Conservation (phyloP, 2,329 filamentous ascomycete genomes). For the Penicillium sp. region DNA sequence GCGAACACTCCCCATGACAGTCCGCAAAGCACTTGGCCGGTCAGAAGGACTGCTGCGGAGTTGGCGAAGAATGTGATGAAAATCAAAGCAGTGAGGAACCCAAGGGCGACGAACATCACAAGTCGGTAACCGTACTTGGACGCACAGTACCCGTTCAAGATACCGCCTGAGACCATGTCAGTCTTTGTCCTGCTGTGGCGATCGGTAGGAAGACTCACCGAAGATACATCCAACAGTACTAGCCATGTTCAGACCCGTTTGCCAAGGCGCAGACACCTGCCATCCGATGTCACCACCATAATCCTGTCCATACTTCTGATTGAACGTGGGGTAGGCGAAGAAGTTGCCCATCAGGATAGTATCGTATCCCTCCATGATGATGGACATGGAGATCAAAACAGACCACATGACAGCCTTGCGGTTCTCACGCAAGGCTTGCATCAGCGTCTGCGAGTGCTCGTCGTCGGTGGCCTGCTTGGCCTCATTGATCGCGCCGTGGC, state of each 20-base stretch:
- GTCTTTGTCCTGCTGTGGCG: not conserved
- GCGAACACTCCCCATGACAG: conserved; percentile 40
- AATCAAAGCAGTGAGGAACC: conserved; percentile 45
- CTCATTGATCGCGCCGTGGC: conserved; percentile 22
- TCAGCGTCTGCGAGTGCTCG: conserved; percentile 20
- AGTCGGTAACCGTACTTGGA: conserved; percentile 44
- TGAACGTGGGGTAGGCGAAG: conserved; percentile 48
- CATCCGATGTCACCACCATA: conserved; percentile 13
- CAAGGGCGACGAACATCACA: conserved; percentile 46
- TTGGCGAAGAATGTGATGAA: conserved; percentile 53
- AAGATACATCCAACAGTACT: conserved; percentile 25
- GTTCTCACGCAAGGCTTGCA: conserved; percentile 20
- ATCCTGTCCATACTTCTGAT: conserved; percentile 36
- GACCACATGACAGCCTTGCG: conserved; percentile 35
- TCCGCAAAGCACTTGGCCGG: conserved; percentile 49
- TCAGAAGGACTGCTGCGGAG: conserved; percentile 44
- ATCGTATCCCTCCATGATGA: conserved; percentile 56
- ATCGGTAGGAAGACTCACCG: conserved; percentile 8
- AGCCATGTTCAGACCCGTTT: conserved; percentile 55
- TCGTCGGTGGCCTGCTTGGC: conserved; percentile 23
- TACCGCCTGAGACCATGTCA: conserved; percentile 22
- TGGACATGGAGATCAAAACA: conserved; percentile 44
- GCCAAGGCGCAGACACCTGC: conserved; percentile 58
- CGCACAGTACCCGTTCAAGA: conserved; percentile 30
- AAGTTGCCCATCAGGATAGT: conserved; percentile 51